Percentiles rank a stretch among this genome's conserved stretches.
phyloP scores from a whole-genome alignment of 345 rosid species.

The Salix caprea region DNA sequence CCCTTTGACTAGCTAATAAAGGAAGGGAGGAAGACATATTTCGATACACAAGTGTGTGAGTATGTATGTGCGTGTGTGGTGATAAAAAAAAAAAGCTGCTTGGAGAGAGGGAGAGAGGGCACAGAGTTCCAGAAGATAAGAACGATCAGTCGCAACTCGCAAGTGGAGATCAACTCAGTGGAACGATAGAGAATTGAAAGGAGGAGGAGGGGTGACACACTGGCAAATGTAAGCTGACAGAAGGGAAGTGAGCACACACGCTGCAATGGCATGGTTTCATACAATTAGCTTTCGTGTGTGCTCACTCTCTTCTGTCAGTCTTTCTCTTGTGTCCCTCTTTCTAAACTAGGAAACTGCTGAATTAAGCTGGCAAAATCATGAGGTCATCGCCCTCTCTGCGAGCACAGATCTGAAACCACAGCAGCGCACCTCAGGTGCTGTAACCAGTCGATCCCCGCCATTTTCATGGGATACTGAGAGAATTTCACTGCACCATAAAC shows the following conservation, averaged over 20 bases:
- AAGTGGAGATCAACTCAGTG: not conserved
- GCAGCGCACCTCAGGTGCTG: not conserved
- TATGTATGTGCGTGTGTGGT: not conserved
- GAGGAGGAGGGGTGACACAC: not conserved
- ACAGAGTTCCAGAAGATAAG: not conserved
- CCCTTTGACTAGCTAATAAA: not conserved
- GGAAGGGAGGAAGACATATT: not conserved
- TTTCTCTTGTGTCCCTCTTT: constrained; percentile 8
- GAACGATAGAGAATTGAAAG: too few relatives aligned
- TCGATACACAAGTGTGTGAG: too few relatives aligned
- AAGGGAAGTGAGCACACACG: constrained; percentile 61
- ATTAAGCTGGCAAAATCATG: not conserved
- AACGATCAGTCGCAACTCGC: not conserved
- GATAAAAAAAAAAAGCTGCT: not conserved
- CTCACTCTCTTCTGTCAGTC: constrained; percentile 81
- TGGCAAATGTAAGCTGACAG: constrained; percentile 35
- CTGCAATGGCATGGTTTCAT: constrained; percentile 39
- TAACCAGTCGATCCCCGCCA: not conserved
- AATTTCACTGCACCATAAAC: not conserved
- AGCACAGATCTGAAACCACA: not conserved
- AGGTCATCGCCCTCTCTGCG: not conserved
- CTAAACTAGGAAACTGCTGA: not conserved
- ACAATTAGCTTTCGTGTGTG: constrained; percentile 54
- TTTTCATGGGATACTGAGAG: not conserved
- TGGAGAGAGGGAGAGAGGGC: not conserved